A percentile compares a stretch with the other conserved stretches of the same genome.
phyloP scores from a whole-genome alignment of 768 basidiomycete genomes.

The Pleurotus citrinopileatus region DNA sequence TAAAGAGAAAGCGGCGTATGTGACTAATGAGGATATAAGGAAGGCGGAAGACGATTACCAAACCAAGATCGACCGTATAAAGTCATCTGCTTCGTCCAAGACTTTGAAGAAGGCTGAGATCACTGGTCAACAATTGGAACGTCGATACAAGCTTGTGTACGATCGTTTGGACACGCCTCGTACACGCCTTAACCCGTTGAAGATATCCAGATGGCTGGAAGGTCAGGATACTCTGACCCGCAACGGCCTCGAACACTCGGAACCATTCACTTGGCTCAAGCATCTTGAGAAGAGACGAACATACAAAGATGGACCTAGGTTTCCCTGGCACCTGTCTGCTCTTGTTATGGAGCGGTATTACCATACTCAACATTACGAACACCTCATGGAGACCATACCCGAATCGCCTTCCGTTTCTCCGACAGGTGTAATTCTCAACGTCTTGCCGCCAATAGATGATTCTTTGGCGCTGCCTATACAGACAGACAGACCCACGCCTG shows the following conservation, averaged over 20 bases:
- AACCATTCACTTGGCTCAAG: constrained; percentile 74
- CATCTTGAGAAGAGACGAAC: constrained; percentile 50
- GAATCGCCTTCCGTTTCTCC: constrained; percentile 28
- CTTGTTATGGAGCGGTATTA: constrained; percentile 66
- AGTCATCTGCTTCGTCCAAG: constrained; percentile 42
- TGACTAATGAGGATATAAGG: constrained; percentile 44
- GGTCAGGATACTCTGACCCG: constrained; percentile 44
- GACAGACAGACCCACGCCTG: constrained; percentile 50
- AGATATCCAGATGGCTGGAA: constrained; percentile 61
- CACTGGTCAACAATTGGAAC: constrained; percentile 59
- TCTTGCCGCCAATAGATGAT: constrained; percentile 17
- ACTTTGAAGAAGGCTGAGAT: constrained; percentile 65
- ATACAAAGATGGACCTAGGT: constrained; percentile 27
- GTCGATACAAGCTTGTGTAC: constrained; percentile 61
- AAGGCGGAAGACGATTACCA: constrained; percentile 56
- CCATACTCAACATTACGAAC: constrained; percentile 34
- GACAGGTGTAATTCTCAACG: constrained; percentile 9
- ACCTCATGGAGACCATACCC: constrained; percentile 41
- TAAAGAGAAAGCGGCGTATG: constrained; percentile 42
- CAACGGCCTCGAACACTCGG: constrained; percentile 56
- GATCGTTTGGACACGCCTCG: constrained; percentile 29
- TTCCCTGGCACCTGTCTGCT: constrained; percentile 66
- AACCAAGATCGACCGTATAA: constrained; percentile 62
- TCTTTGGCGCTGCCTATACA: constrained; percentile 35
- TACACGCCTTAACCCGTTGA: constrained; percentile 40